Evolutionary conservation across 306 rosid genomes (phyloP).

Genomic region (Phaseolus lunatus): DNA sequence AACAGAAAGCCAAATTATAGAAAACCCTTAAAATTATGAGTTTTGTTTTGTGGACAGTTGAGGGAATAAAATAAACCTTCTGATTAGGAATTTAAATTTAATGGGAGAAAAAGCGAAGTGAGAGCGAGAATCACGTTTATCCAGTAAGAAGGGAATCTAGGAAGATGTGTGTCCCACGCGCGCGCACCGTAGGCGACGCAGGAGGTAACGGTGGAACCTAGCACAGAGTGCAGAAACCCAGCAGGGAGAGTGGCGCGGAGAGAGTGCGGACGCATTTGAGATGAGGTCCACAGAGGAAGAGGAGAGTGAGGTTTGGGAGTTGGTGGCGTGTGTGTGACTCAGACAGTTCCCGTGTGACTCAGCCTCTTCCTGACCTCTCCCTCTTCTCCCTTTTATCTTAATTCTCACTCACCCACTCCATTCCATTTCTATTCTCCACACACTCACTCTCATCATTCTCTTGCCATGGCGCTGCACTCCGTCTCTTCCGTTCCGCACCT

Average conservation of each 20-base stretch:
- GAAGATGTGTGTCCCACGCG: not conserved
- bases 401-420: conserved; percentile 35
- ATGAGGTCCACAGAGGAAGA: conserved; percentile 28
- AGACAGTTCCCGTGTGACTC: conserved; percentile 50
- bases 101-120: not conserved
- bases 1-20: too few relatives aligned
- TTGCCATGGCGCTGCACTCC: conserved; percentile 74
- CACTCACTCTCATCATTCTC: conserved; percentile 23
- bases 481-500: conserved; percentile 64
- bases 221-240: conserved; percentile 33
- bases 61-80: not conserved
- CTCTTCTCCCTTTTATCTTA: conserved; percentile 58
- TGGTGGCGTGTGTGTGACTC: conserved; percentile 49
- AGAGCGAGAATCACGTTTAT: not conserved
- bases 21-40: not conserved
- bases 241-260: not conserved
- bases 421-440: conserved; percentile 50
- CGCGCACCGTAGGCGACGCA: not conserved
- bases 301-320: conserved; percentile 34
- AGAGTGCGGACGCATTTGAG: conserved; percentile 8
- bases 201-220: conserved; percentile 4
- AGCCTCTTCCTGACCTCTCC: conserved; percentile 56
- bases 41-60: not conserved
- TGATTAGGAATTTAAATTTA: not conserved
- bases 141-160: conserved; percentile 13